Evolutionary conservation across 148 eudicot genomes (phyloP), one percentile per base, ranked within the genome.

Genomic region (Fallopia convolvulus): DNA sequence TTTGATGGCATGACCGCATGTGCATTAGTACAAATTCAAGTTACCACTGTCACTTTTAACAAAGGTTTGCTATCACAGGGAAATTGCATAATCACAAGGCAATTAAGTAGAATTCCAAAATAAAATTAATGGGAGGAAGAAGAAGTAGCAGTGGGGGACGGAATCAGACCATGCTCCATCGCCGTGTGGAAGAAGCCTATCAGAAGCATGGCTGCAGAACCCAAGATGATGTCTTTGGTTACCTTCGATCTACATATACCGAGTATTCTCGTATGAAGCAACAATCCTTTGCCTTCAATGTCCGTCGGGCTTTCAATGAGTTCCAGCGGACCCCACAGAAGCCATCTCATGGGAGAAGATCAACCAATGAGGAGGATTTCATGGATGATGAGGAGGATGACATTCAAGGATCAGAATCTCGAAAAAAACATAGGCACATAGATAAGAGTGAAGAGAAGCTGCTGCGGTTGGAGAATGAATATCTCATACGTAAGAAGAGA

Each of bases 371-470:
- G 30, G 50, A 72, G 17, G n/a, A n/a, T 44, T 30, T 42, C 5
- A 72, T 33, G 12, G 11, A 13, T 21, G 74, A n/a, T 21, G 74
- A n/a, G 3, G 75, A 75, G 7, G 82, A 73, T 10, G 76, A 78
- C 0, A 74, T 26, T 0, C 75, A 30, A 9, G 79, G 20, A 0
- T 47, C 18, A 0, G 70, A 53, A 4, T 49, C 61, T 41, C 81
- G 79, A 21, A 82, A 80, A 78, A 83, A 44, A 42, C 76, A 61
- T 71, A 78, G 78, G 60, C 66, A 60, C 52, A 44, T 7, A 26
- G 56, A 75, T 47, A 58, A 82, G 78, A 77, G 86, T 74, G 84
- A 82, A 70, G 79, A 70, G 79, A 70, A 70, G 18, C 7, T 72
- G 21, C n/a, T 72, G 36, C 52, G 15, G 53, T n/a, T 72, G 53